Percentiles rank a stretch among this genome's conserved stretches.
Conservation (phyloP, 495 filamentous ascomycete genomes). For the Pseudoneurospora amorphoporcata region DNA sequence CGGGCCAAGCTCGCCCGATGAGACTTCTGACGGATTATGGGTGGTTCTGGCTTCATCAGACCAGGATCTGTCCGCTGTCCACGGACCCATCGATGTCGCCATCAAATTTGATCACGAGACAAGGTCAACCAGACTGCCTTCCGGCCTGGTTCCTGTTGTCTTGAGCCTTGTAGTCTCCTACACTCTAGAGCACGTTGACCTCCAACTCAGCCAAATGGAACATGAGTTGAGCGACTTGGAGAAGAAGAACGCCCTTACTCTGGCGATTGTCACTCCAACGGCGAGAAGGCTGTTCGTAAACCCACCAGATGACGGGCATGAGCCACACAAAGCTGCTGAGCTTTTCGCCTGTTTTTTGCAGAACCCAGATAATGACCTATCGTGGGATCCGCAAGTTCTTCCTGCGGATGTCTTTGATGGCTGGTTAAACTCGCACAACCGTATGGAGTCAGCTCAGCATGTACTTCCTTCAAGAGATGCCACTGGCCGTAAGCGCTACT, state of each 20-base stretch:
- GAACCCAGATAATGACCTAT: conserved; percentile 18
- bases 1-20: neutral
- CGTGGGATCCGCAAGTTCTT: conserved; percentile 25
- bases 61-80: conserved; percentile 10
- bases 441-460: neutral
- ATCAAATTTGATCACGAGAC: conserved; percentile 33
- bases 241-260: conserved; percentile 30
- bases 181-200: conserved; percentile 37
- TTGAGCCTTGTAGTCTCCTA: conserved; percentile 26
- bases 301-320: conserved; percentile 15
- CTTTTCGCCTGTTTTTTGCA: conserved; percentile 27
- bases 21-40: neutral
- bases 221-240: conserved; percentile 22
- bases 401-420: conserved; percentile 29
- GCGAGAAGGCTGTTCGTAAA: conserved; percentile 23
- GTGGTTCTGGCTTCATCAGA: conserved; percentile 14
- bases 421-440: conserved; percentile 12
- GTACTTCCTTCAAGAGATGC: conserved; percentile 4
- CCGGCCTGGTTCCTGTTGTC: conserved; percentile 13
- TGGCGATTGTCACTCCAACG: conserved; percentile 15
- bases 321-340: conserved; percentile 25
- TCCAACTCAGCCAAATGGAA: conserved; percentile 18
- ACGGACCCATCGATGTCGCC: conserved; percentile 22
- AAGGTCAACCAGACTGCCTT: conserved; percentile 11
- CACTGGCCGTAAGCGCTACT: conserved; percentile 25